Conservation (phyloP, 495 filamentous ascomycete species). For the Penicillium turbatum region DNA sequence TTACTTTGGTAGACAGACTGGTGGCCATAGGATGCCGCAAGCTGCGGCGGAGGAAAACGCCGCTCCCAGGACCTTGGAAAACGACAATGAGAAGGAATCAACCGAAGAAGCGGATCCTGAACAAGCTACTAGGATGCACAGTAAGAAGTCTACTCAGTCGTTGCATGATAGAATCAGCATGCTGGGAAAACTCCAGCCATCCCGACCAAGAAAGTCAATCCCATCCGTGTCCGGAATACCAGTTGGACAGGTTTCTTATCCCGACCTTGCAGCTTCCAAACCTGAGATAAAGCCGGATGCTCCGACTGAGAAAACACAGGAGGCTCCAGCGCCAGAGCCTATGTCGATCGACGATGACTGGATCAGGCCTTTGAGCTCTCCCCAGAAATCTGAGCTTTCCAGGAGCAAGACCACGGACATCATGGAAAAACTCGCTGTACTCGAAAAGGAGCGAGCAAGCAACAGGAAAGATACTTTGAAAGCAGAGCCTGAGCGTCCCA, state of each 20-base stretch:
- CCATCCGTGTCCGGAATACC: slow-evolving; percentile 42
- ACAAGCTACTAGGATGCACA: slow-evolving; percentile 57
- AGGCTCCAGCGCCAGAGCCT: slow-evolving; percentile 21
- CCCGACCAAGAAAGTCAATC: slow-evolving; percentile 68
- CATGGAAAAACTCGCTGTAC: slow-evolving; percentile 48
- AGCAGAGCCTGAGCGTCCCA: slow-evolving; percentile 28
- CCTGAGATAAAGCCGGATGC: slow-evolving; percentile 29
- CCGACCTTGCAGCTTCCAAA: slow-evolving; percentile 50
- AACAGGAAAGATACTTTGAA: slow-evolving; percentile 9
- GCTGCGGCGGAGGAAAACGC: slow-evolving; percentile 35
- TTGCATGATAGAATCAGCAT: slow-evolving; percentile 91
- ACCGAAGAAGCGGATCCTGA: slow-evolving; percentile 34
- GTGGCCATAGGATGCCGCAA: slow-evolving; percentile 37
- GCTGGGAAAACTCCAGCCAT: slow-evolving; percentile 75
- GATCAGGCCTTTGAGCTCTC: slow-evolving; percentile 61
- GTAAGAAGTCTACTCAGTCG: slow-evolving; percentile 84
- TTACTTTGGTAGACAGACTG: slow-evolving; percentile 54
- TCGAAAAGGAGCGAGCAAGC: slow-evolving; percentile 7
- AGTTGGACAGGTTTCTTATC: slow-evolving; percentile 46
- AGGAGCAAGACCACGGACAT: slow-evolving; percentile 58
- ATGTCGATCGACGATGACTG: slow-evolving; percentile 70
- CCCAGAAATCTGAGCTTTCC: slow-evolving; percentile 42
- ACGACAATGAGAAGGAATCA: slow-evolving; percentile 49
- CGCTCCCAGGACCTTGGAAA: slow-evolving; percentile 53
- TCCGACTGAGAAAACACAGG: slow-evolving; percentile 25